phyloP scores from a whole-genome alignment of 192 early-diverging fungal species.

The Geosiphon pyriformis region DNA sequence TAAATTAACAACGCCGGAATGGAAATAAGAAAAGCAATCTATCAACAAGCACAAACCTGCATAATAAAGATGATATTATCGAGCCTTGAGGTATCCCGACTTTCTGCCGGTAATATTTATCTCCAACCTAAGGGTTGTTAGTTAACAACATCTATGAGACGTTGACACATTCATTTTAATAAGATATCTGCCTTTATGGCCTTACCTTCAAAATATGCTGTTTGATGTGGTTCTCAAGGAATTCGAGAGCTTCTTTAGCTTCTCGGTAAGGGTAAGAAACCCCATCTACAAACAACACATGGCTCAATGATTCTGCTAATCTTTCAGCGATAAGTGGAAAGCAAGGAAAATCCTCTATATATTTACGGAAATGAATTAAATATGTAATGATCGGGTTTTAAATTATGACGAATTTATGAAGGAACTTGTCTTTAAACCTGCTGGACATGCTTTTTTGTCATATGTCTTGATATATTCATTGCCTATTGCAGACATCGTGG shows the following conservation, averaged over 20 bases:
- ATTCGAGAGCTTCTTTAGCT: not conserved
- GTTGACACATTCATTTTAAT: no score
- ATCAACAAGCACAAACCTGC: conserved; percentile 55
- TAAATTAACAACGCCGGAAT: no score
- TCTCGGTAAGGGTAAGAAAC: not conserved
- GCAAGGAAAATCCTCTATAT: not conserved
- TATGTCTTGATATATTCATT: not conserved
- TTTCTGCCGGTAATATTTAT: conserved; percentile 58
- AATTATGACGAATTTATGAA: not conserved
- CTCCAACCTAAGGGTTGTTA: conserved; percentile 60
- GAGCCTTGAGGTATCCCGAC: conserved; percentile 92
- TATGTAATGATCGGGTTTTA: no score
- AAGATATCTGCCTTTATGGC: no score
- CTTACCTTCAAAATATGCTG: conserved; percentile 62
- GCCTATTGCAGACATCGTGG: not conserved
- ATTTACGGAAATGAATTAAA: not conserved
- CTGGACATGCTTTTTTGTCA: not conserved
- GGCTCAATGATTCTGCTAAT: not conserved
- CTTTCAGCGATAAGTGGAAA: not conserved
- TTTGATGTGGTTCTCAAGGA: not conserved
- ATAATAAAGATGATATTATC: conserved; percentile 76
- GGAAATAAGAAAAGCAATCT: not conserved
- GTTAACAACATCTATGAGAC: no score
- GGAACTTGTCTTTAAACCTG: not conserved
- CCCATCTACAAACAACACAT: not conserved